Percentiles rank a stretch among this genome's conserved stretches.
Conservation (phyloP, 2,329 filamentous ascomycete genomes). For the Endothia cerciana region DNA sequence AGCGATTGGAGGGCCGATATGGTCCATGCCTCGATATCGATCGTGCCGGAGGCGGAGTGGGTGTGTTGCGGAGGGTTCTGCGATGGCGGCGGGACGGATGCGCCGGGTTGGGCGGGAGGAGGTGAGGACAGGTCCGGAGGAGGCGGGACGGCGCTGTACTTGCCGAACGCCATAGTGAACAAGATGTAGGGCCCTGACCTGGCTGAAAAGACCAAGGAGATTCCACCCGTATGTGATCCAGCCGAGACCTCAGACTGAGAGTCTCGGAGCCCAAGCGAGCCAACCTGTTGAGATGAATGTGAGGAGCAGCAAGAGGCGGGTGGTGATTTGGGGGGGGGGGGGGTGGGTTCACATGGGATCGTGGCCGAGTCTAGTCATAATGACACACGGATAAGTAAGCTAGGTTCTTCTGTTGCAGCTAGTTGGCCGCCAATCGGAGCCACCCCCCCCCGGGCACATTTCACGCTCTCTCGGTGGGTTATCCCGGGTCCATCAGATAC, state of each 20-base stretch:
- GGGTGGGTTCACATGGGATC: neutral
- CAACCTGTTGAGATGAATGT: neutral
- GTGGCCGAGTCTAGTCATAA: neutral
- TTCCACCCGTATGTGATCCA: neutral
- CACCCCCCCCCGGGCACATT: neutral
- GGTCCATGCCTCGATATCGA: conserved; percentile 72
- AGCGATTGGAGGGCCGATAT: conserved; percentile 59
- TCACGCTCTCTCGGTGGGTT: neutral
- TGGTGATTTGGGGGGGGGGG: neutral
- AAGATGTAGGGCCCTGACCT: neutral
- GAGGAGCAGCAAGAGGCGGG: neutral
- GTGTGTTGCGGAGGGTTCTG: conserved; percentile 32
- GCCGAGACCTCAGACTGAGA: neutral
- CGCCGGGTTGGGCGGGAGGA: conserved; percentile 2
- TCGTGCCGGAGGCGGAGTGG: conserved; percentile 39
- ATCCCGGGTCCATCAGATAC: neutral
- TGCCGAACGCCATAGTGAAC: conserved; percentile 38
- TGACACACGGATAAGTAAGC: conserved; percentile 19
- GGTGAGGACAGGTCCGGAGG: conserved; percentile 29
- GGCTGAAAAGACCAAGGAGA: neutral
- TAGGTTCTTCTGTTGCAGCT: conserved; percentile 8
- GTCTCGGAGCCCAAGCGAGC: neutral
- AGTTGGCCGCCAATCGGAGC: neutral
- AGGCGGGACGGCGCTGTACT: conserved; percentile 40
- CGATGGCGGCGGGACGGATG: neutral